Evolutionary conservation across 2,329 filamentous ascomycete species (phyloP), one percentile per base, ranked within the genome.

Genomic region (Xylariaceae sp.): DNA sequence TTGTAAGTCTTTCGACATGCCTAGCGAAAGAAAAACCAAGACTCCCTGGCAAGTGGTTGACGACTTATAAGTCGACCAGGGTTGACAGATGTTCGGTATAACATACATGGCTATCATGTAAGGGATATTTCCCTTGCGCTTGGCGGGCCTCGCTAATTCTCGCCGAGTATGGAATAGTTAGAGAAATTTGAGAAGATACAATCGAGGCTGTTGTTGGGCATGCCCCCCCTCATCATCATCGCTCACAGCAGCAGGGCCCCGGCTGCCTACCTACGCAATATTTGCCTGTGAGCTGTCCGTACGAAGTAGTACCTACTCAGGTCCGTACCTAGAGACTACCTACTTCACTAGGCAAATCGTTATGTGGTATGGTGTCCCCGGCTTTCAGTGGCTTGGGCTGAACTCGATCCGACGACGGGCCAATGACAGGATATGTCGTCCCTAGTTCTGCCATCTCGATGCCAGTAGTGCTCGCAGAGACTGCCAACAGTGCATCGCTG

Each of bases 121-220:
- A 42, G 37, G 37, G 37, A 42, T 42, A 42, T 42, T 42, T 13
- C 11, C 11, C 53, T 58, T 45, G 50, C 39, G 60, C 58, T 53
- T 62, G 57, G 61, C 60, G 51, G 55, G 52, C 60, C 23, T 69
- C 67, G 67, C 67, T 68, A 69, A 69, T 64, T 64, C 61, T 67
- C 59, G 61, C 67, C 65, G 60, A 61, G 51, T 66, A 65, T 55
- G 67, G 67, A 66, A 69, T 66, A 62, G 65, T 58, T 60, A 42
- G 51, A 60, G 60, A 62, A 52, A 64, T 30, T 30, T 30, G 37
- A 58, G 62, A 64, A 63, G 63, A 64, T 64, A 62, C 56, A 57
- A 56, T 63, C 61, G 61, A 65, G 62, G 66, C 23, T 30, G 23
- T 30, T 30, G 23, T 30, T 30, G 23, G 23, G 23, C 23, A 30